These are phyloP conservation scores for Talaromyces sp. DNA, from an alignment of 2,329 filamentous ascomycete genomes.

Conservation along the genomic window DNA sequence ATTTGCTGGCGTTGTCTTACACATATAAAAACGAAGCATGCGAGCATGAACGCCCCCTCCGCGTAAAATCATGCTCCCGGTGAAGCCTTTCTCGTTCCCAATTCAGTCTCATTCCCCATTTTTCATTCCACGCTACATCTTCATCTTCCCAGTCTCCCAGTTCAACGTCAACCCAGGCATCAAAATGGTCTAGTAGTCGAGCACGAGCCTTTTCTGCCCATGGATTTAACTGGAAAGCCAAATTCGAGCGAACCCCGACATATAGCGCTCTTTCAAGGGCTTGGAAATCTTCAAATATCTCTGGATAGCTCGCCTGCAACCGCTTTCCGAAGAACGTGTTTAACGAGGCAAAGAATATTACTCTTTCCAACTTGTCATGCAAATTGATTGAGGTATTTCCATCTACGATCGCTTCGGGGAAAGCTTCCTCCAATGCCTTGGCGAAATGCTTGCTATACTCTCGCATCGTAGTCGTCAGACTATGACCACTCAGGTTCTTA, in stretches of 20 bases:
- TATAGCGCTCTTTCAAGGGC: conserved; percentile 10
- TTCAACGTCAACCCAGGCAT: conserved; percentile 8
- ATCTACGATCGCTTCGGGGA: background rate
- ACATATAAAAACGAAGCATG: conserved; percentile 13
- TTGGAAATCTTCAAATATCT: conserved; percentile 8
- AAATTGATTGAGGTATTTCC: background rate
- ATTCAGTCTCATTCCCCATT: conserved; percentile 12
- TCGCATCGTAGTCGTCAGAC: conserved; percentile 5
- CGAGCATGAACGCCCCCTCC: conserved; percentile 9
- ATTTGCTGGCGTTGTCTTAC: background rate
- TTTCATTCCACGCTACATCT: conserved; percentile 8
- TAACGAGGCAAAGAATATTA: conserved; percentile 10
- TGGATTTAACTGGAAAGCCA: conserved; percentile 4
- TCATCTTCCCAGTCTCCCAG: conserved; percentile 8
- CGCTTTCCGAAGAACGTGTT: conserved; percentile 11
- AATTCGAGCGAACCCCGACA: conserved; percentile 9
- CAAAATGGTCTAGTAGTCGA: conserved; percentile 7
- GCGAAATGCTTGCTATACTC: conserved; percentile 5
- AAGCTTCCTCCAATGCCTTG: background rate
- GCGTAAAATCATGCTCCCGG: conserved; percentile 7
- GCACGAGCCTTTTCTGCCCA: conserved; percentile 3
- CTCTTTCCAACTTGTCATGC: conserved; percentile 8
- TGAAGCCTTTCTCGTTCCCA: conserved; percentile 12
- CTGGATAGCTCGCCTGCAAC: conserved; percentile 3
- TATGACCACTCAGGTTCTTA: conserved; percentile 3